These are phyloP conservation scores for Scalesia atractyloides DNA, from an alignment of 129 eudicot genomes.

Conservation along the genomic window DNA sequence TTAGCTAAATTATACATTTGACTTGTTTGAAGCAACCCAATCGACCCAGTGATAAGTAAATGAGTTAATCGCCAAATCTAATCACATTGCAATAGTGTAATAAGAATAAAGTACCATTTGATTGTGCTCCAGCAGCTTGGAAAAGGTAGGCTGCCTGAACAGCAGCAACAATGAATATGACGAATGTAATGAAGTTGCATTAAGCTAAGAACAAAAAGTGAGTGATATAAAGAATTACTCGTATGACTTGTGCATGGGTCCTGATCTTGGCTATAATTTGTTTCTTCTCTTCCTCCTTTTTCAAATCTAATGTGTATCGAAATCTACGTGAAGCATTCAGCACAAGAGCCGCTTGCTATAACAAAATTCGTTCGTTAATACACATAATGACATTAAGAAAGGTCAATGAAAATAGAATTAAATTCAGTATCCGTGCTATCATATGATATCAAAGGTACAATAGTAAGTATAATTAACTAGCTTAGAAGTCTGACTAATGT, in stretches of 20 bases:
- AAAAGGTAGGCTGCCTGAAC: conserved; percentile 85
- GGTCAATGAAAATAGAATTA: neutral
- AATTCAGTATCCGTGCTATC: conserved; percentile 3
- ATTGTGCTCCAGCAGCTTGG: conserved; percentile 60
- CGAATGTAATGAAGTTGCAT: conserved; percentile 19
- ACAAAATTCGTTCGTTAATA: conserved; percentile 16
- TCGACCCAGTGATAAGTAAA: too few species aligned
- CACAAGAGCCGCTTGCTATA: conserved; percentile 98
- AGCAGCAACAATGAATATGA: conserved; percentile 24
- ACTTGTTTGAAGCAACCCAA: too few species aligned
- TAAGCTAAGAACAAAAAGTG: neutral
- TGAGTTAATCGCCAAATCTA: neutral
- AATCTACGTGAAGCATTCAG: conserved; percentile 95
- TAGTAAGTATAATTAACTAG: conserved; percentile 3
- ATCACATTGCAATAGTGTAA: conserved; percentile 9
- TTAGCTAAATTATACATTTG: too few species aligned
- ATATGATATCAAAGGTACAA: conserved; percentile 5
- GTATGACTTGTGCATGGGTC: conserved; percentile 88
- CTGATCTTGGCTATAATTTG: conserved; percentile 76
- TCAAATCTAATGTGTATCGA: conserved; percentile 93
- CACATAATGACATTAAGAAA: too few species aligned
- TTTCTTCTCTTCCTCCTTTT: conserved; percentile 91
- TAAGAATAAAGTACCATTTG: conserved; percentile 44
- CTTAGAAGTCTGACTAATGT: conserved; percentile 10
- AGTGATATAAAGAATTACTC: conserved; percentile 42